These are phyloP conservation scores for Cladobotryum protrusum DNA, from an alignment of 2,329 filamentous ascomycete species.

Conservation along the genomic window DNA sequence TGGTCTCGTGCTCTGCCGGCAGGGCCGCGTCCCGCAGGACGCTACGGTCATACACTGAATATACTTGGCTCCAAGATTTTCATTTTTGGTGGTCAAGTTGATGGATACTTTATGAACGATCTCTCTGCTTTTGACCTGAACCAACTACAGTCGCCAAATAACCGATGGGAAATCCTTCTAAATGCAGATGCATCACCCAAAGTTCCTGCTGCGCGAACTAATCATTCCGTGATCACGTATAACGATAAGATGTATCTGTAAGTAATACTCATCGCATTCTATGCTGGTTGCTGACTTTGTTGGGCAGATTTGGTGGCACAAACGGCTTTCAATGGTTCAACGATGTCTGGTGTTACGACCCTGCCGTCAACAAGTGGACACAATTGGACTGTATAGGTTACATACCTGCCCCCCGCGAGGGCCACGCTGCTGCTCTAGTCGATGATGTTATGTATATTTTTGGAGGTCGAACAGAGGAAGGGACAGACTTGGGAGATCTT, in stretches of 20 bases:
- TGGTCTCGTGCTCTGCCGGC: slow-evolving; percentile 93
- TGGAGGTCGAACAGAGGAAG: slow-evolving; percentile 90
- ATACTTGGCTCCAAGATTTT: slow-evolving; percentile 96
- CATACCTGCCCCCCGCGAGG: slow-evolving; percentile 88
- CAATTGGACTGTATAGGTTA: slow-evolving; percentile 96
- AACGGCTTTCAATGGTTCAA: slow-evolving; percentile 98
- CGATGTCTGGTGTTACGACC: slow-evolving; percentile 96
- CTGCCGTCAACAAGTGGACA: slow-evolving; percentile 72
- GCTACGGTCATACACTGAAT: slow-evolving; percentile 94
- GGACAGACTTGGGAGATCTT: slow-evolving; percentile 84
- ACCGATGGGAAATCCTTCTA: slow-evolving; percentile 91
- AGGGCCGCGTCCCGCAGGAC: slow-evolving; percentile 76
- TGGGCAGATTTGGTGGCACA: slow-evolving; percentile 81
- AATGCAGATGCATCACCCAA: slow-evolving; percentile 47
- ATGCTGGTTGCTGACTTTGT: slow-evolving; percentile 11
- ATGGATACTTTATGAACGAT: slow-evolving; percentile 98
- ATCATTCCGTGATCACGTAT: slow-evolving; percentile 86
- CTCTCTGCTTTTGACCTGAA: slow-evolving; percentile 93
- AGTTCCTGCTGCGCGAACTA: slow-evolving; percentile 83
- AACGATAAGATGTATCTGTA: slow-evolving; percentile 92
- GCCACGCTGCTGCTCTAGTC: slow-evolving; percentile 86
- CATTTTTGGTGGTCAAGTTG: slow-evolving; percentile 95
- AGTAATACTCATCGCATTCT: slow-evolving; percentile 30
- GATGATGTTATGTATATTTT: slow-evolving; percentile 99
- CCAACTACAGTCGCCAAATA: slow-evolving; percentile 81